Conservation (phyloP, 768 basidiomycete species). For the Artomyces pyxidatus region DNA sequence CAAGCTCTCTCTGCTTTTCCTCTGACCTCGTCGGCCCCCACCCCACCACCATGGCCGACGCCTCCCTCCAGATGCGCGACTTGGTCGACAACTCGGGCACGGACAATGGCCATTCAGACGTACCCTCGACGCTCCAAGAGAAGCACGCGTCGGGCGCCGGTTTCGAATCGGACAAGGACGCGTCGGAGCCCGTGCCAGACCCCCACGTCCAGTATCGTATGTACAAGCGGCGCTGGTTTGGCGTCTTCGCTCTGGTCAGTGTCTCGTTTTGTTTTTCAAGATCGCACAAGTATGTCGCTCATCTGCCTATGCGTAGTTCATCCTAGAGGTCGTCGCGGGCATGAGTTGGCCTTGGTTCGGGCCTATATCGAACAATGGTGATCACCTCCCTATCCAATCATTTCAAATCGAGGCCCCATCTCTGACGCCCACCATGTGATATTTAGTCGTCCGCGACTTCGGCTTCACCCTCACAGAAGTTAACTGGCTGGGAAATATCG, state of each 20-base stretch:
- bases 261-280: too few relatives aligned
- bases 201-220: too few relatives aligned
- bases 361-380: constrained; percentile 66
- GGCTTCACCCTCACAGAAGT: constrained; percentile 61
- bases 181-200: too few relatives aligned
- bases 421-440: background rate
- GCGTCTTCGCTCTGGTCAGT: constrained; percentile 54
- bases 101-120: too few relatives aligned
- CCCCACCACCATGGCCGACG: too few relatives aligned
- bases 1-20: too few relatives aligned
- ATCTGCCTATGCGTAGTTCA: constrained; percentile 31
- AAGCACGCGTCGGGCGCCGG: too few relatives aligned
- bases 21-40: too few relatives aligned
- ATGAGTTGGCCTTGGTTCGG: constrained; percentile 82
- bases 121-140: too few relatives aligned
- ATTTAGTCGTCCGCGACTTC: constrained; percentile 52
- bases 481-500: constrained; percentile 75
- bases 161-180: too few relatives aligned
- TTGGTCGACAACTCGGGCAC: too few relatives aligned
- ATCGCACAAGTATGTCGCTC: background rate
- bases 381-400: constrained; percentile 8
- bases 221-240: constrained; percentile 63
- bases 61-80: too few relatives aligned
- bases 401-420: background rate
- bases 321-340: constrained; percentile 54